Conservation (phyloP, 1,284 basidiomycete species). For the Lentinula novae-zelandiae region DNA sequence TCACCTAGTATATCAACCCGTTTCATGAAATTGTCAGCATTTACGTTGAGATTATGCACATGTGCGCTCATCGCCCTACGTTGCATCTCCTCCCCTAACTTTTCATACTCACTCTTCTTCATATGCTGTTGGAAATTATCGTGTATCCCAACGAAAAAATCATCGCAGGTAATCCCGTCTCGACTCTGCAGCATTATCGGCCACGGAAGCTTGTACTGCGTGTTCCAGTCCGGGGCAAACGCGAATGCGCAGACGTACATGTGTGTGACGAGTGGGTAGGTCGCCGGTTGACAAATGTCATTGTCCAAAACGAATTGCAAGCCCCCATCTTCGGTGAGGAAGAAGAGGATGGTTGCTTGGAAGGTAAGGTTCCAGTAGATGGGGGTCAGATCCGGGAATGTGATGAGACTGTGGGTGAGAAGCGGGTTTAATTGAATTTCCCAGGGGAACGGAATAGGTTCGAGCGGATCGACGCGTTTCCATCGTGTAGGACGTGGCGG, state of each 20-base stretch:
- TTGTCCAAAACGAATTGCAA: constrained; percentile 26
- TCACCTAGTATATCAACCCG: constrained; percentile 52
- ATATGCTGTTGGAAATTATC: constrained; percentile 44
- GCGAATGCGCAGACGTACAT: constrained; percentile 40
- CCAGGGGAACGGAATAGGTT: constrained; percentile 38
- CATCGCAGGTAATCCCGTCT: constrained; percentile 43
- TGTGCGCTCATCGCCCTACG: constrained; percentile 32
- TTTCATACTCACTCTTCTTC: constrained; percentile 33
- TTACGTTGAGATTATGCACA: constrained; percentile 24
- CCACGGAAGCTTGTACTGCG: constrained; percentile 41
- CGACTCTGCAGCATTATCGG: constrained; percentile 45
- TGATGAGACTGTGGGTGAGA: constrained; percentile 37
- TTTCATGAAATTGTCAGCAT: constrained; percentile 24
- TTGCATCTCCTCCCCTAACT: constrained; percentile 32
- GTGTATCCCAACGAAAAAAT: constrained; percentile 45
- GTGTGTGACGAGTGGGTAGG: constrained; percentile 50
- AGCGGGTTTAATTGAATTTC: constrained; percentile 52
- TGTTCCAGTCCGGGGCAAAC: constrained; percentile 31
- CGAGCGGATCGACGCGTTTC: constrained; percentile 32
- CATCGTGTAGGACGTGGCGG: constrained; percentile 47
- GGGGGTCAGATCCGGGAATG: constrained; percentile 24
- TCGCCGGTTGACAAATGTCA: constrained; percentile 53
- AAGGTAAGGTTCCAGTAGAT: constrained; percentile 46
- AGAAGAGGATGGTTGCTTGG: constrained; percentile 22
- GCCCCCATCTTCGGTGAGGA: constrained; percentile 22